A percentile compares a stretch with the other conserved stretches of the same genome.
Conservation (phyloP, 345 rosid genomes). For the Melaleuca quinquenervia region DNA sequence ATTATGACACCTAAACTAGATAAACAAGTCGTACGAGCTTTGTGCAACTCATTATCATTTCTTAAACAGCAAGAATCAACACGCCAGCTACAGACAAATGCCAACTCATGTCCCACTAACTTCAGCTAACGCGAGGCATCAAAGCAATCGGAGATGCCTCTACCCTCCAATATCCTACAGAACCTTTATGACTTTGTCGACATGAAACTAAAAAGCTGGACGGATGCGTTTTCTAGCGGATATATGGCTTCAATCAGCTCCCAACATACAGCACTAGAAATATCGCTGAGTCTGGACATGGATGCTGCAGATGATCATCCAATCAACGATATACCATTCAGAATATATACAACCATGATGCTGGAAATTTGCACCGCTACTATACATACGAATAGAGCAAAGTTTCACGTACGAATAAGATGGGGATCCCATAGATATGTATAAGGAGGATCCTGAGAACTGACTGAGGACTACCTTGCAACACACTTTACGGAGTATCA, state of each 20-base stretch:
- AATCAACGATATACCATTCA: neutral
- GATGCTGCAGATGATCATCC: neutral
- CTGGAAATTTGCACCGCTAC: neutral
- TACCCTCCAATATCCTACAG: neutral
- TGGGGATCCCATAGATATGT: neutral
- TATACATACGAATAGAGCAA: neutral
- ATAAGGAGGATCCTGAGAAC: neutral
- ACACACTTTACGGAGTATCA: constrained; percentile 26
- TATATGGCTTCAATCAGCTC: neutral
- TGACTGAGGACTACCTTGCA: neutral
- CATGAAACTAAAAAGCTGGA: neutral
- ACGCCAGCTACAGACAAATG: neutral
- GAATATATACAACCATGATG: neutral
- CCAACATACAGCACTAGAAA: neutral
- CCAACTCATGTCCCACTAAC: neutral
- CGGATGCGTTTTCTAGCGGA: neutral
- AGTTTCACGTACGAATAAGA: neutral
- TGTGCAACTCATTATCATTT: neutral
- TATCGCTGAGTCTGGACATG: neutral
- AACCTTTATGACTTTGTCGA: neutral
- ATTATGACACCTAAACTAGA: neutral
- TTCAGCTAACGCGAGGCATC: neutral
- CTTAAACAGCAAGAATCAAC: neutral
- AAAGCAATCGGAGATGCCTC: neutral
- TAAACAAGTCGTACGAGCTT: neutral